Evolutionary conservation across 306 rosid genomes (phyloP), one percentile per base, ranked within the genome.

Genomic region (Chamaecrista fasciculata): DNA sequence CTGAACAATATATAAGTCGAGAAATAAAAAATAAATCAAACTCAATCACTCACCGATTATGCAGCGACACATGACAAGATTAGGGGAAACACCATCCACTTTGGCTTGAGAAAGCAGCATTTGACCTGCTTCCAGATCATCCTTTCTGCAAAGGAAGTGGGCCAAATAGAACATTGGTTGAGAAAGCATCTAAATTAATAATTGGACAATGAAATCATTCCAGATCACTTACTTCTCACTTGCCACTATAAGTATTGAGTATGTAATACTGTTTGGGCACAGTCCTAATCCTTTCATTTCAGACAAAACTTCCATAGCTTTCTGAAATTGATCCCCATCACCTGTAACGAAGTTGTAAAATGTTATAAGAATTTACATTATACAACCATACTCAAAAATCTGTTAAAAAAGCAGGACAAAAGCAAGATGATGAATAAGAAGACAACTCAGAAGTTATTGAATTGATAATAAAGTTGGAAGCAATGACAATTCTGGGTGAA

Each of bases 251-350:
- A 94, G 92, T 80, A 94, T 67, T 71, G 96, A 90, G 86, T 85
- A 94, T 23, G 98, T 94, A 81, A 94, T 85, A 74, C 83, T 82
- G 87, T 94, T 85, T 39, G 98, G 96, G 59, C 72, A 46, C 80
- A 94, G 72, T 64, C 95, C 96, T 51, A 86, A 76, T 56, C 73
- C 84, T 80, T 86, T 90, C 96, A 94, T 88, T 82, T 91, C 95
- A 3, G 73, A 85, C 53, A 88, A 82, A 81, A 88, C 85, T 59
- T 90, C 92, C 87, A 91, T 73, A 67, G 97, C 98, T 78, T 81
- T 88, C 49, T 78, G 89, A 65, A 94, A 82, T 71, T 90, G 95
- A 78, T 88, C 86, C 56, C 98, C 98, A 19, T 91, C 86, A 78
- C 97, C 98, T 94, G 84, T 65, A 80, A 43, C 21, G 77, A 83